A percentile compares a stretch with the other conserved stretches of the same genome.
Evolutionary conservation across 169 alveolate genomes (phyloP).

Genomic region (Eimeria sp.): DNA sequence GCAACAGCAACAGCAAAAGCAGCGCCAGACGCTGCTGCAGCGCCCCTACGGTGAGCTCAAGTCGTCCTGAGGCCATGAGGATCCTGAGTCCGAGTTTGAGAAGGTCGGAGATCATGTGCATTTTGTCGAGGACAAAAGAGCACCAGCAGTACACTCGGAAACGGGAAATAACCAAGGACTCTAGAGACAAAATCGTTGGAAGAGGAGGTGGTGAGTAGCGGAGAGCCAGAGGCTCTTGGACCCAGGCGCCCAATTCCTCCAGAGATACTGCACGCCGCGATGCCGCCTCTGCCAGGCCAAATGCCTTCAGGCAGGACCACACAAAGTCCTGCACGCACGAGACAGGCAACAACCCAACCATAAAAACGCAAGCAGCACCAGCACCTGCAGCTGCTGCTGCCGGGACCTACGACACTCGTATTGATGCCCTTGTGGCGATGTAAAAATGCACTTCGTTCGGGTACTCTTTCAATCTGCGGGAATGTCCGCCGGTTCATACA

Average conservation of each 20-base stretch:
- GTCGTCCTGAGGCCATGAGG: slow-evolving; percentile 83
- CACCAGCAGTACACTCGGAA: slow-evolving; percentile 91
- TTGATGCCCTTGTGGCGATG: too few relatives aligned
- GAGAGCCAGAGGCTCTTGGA: slow-evolving; percentile 79
- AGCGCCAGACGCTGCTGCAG: neutral
- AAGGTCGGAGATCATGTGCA: slow-evolving; percentile 93
- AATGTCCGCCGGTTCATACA: too few relatives aligned
- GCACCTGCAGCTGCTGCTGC: neutral
- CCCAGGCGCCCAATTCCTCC: slow-evolving; percentile 61
- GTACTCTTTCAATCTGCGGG: too few relatives aligned
- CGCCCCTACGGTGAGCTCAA: slow-evolving; percentile 61
- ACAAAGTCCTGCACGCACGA: slow-evolving; percentile 38
- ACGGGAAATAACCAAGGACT: slow-evolving; percentile 88
- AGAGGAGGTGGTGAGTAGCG: slow-evolving; percentile 86
- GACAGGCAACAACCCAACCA: neutral
- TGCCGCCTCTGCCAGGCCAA: slow-evolving; percentile 44
- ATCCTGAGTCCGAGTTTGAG: slow-evolving; percentile 89
- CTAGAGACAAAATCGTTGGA: slow-evolving; percentile 89
- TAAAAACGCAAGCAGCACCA: neutral
- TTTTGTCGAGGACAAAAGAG: slow-evolving; percentile 90
- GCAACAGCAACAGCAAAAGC: neutral
- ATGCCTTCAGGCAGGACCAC: slow-evolving; percentile 63
- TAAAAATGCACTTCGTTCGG: too few relatives aligned
- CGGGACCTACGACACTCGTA: too few relatives aligned
- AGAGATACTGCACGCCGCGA: slow-evolving; percentile 43